Evolutionary conservation across 148 eudicot genomes (phyloP).

Genomic region (Chenopodium quinoa): DNA sequence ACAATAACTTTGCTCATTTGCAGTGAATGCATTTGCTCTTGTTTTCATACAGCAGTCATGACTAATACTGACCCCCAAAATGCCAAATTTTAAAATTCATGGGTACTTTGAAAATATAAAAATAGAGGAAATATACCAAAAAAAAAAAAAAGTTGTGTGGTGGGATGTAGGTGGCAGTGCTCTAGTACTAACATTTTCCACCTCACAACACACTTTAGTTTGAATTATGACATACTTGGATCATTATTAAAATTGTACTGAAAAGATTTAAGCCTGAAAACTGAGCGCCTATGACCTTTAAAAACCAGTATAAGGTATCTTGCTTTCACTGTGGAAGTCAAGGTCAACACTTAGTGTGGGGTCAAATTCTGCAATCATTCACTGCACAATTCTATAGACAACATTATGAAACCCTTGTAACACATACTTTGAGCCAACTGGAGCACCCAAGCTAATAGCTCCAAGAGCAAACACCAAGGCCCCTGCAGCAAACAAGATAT

Average conservation of each 20-base stretch:
- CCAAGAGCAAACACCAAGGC: constrained; percentile 64
- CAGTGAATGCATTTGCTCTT: not conserved
- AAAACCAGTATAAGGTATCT: not conserved
- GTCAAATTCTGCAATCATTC: not conserved
- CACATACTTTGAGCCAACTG: constrained; percentile 75
- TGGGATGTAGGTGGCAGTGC: not conserved
- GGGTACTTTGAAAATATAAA: too few species aligned
- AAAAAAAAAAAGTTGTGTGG: not conserved
- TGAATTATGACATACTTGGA: not conserved
- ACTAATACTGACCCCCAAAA: not conserved
- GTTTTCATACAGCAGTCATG: not conserved
- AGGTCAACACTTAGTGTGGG: not conserved
- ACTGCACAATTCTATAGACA: constrained; percentile 8
- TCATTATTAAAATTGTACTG: not conserved
- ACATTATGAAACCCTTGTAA: constrained; percentile 10
- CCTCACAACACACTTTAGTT: not conserved
- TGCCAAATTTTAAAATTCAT: not conserved
- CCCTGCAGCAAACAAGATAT: constrained; percentile 42
- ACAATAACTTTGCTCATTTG: not conserved
- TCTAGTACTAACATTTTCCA: not conserved
- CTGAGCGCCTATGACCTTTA: not conserved
- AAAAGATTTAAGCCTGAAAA: not conserved
- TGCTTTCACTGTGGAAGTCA: not conserved
- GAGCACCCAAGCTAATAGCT: constrained; percentile 91
- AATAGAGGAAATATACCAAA: not conserved